Evolutionary conservation across 169 alveolate genomes (phyloP), one percentile per base, ranked within the genome.

Genomic region (Plasmodium gallinaceum): DNA sequence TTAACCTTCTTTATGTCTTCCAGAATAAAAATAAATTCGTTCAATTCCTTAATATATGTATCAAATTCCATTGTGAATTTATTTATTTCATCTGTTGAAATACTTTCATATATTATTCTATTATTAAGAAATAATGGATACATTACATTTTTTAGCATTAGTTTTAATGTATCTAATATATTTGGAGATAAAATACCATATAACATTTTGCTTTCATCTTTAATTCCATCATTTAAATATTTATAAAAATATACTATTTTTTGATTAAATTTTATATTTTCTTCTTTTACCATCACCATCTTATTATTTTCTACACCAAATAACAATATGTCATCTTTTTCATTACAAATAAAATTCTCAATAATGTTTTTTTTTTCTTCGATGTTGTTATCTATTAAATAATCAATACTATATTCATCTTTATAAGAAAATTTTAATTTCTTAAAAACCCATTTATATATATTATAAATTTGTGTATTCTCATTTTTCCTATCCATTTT

Each of bases 31-130:
- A 86, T 86, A 70, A 86, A 86, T 71, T 86, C 92, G 20, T 71
- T 71, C 57, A 86, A 12, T 54, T 86, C 92, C 39, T 71, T 86
- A n/a, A 86, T 74, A 60, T 86, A 86, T 14, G 87, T 72, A 54
- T 86, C 87, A 86, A 86, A 86, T 39, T 86, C 92, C 85, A 86
- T 66, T 0, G 57, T n/a, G 70, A 86, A 86, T 52, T 86, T 86
- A 61, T 70, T 86, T 42, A 86, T 26, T 20, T 86, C 92, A 39
- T 86, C 92, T 7, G 7, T 60, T 9, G 78, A 46, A n/a, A 86
- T 62, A 16, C 61, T 86, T 46, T 61, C 58, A 61, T 43, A 52
- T 39, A 86, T 86, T 39, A 61, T 70, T 20, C 70, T 86, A 26
- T 86, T 86, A 71, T 71, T 86, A 9, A 86, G 7, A 71, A 70